Conservation (phyloP, 176 grass and related monocot species). For the Ananas comosus region DNA sequence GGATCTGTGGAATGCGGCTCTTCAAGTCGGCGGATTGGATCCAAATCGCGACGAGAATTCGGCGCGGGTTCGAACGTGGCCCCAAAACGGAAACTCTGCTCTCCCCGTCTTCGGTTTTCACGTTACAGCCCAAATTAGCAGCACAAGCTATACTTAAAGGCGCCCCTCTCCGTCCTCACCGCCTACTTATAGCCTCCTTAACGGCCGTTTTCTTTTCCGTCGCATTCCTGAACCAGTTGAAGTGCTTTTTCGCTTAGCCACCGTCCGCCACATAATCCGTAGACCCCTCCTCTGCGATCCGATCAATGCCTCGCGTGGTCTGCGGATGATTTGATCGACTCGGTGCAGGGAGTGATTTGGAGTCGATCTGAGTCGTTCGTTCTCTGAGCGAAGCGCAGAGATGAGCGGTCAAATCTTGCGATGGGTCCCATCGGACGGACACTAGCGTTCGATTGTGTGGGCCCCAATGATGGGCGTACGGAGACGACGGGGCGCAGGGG, state of each 20-base stretch:
- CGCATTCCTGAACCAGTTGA: not conserved
- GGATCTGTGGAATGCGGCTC: not conserved
- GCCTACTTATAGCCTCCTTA: not conserved
- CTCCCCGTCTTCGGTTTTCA: not conserved
- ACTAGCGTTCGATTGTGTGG: slow-evolving; percentile 8
- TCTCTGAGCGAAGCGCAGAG: not conserved
- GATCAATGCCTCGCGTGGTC: no score
- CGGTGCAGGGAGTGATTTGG: no score
- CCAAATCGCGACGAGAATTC: not conserved
- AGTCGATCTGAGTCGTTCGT: slow-evolving; percentile 18
- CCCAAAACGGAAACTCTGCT: not conserved
- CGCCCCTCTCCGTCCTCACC: not conserved
- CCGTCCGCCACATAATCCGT: no score
- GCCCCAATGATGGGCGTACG: slow-evolving; percentile 2
- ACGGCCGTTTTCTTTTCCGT: not conserved
- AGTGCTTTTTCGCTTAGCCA: not conserved
- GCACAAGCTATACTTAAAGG: not conserved
- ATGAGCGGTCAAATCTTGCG: slow-evolving; percentile 21
- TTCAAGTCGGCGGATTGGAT: not conserved
- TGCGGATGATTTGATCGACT: no score
- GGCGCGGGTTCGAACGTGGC: not conserved
- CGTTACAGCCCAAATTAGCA: not conserved
- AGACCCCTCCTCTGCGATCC: no score
- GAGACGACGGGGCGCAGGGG: not conserved
- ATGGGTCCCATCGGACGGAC: slow-evolving; percentile 13